A percentile compares a stretch with the other conserved stretches of the same genome.
Evolutionary conservation across 2,329 filamentous ascomycete genomes (phyloP).

Genomic region (Cordyceps sp.): DNA sequence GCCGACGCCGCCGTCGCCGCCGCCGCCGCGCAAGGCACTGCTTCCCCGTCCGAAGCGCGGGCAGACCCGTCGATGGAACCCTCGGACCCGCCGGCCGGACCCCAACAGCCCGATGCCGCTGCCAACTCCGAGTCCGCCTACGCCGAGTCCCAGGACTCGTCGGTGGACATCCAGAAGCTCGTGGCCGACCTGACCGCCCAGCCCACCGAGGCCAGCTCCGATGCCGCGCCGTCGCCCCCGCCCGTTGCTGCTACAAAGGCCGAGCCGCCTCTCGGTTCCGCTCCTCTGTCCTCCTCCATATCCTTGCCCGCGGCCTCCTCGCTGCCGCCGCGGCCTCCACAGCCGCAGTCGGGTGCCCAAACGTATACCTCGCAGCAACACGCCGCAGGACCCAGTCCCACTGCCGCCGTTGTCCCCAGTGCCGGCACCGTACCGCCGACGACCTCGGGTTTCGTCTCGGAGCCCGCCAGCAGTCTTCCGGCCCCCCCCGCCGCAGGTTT

Average conservation of each 20-base stretch:
- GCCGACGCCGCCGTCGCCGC: slow-evolving; percentile 2
- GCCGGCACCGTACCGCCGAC: slow-evolving; percentile 12
- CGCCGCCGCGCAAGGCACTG: slow-evolving; percentile 2
- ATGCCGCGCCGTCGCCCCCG: slow-evolving; percentile 12
- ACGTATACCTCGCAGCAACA: slow-evolving; percentile 21
- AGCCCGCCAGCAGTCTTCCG: slow-evolving; percentile 14
- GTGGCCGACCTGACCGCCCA: slow-evolving; percentile 23
- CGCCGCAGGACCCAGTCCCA: slow-evolving; percentile 13
- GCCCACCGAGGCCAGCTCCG: slow-evolving; percentile 13
- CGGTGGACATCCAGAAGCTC: slow-evolving; percentile 22
- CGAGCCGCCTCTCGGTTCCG: slow-evolving; percentile 10
- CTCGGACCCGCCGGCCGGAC: slow-evolving; percentile 7
- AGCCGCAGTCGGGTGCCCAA: slow-evolving; percentile 19
- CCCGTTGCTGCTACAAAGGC: slow-evolving; percentile 7
- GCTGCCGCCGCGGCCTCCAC: slow-evolving; percentile 29
- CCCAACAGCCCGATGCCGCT: slow-evolving; percentile 10
- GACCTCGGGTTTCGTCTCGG: slow-evolving; percentile 15
- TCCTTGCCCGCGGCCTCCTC: slow-evolving; percentile 21
- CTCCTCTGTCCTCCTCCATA: slow-evolving; percentile 14
- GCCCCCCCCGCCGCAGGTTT: slow-evolving; percentile 9
- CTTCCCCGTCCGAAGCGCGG: slow-evolving; percentile 11
- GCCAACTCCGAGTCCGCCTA: slow-evolving; percentile 12
- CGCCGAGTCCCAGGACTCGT: slow-evolving; percentile 13
- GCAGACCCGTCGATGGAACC: slow-evolving; percentile 4
- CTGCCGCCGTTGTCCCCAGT: slow-evolving; percentile 9